phyloP scores from a whole-genome alignment of 2,329 filamentous ascomycete species.

The Sodiomyces alkalinus region DNA sequence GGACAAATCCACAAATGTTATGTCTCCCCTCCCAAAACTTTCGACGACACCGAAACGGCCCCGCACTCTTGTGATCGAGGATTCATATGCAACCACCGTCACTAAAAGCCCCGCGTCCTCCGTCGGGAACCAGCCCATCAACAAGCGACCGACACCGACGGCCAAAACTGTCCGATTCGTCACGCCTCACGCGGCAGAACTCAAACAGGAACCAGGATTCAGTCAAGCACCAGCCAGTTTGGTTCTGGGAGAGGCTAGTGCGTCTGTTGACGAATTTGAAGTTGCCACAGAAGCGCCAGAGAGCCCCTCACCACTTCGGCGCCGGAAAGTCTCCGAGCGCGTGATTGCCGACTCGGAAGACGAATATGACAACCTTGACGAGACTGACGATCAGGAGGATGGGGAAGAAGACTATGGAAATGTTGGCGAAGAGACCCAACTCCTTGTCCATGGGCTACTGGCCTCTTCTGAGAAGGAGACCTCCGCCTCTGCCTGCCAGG shows the following conservation, averaged over 20 bases:
- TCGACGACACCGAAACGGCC: slow-evolving; percentile 10
- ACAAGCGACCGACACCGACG: slow-evolving; percentile 10
- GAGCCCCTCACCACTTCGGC: slow-evolving; percentile 4
- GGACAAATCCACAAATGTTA: slow-evolving; percentile 15
- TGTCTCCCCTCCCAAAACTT: slow-evolving; percentile 4
- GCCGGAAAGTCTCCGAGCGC: slow-evolving; percentile 1
- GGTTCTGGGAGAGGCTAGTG: slow-evolving; percentile 1
- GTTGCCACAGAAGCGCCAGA: neutral
- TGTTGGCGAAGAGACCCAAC: slow-evolving; percentile 8
- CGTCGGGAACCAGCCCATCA: slow-evolving; percentile 7
- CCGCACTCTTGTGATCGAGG: slow-evolving; percentile 24
- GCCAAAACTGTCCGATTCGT: slow-evolving; percentile 6
- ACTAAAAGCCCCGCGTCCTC: slow-evolving; percentile 10
- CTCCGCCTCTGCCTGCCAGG: neutral
- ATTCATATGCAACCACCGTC: slow-evolving; percentile 24
- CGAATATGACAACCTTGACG: slow-evolving; percentile 13
- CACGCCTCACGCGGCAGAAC: slow-evolving; percentile 3
- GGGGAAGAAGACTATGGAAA: slow-evolving; percentile 4
- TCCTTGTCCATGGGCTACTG: slow-evolving; percentile 6
- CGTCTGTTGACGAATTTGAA: slow-evolving; percentile 1
- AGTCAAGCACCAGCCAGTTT: slow-evolving; percentile 4
- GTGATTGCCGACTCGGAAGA: slow-evolving; percentile 38
- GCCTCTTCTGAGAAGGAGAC: slow-evolving; percentile 5
- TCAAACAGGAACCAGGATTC: no score
- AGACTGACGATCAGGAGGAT: slow-evolving; percentile 6